Evolutionary conservation across 2,329 filamentous ascomycete species (phyloP), one percentile per base, ranked within the genome.

Genomic region (Exophiala sp.): DNA sequence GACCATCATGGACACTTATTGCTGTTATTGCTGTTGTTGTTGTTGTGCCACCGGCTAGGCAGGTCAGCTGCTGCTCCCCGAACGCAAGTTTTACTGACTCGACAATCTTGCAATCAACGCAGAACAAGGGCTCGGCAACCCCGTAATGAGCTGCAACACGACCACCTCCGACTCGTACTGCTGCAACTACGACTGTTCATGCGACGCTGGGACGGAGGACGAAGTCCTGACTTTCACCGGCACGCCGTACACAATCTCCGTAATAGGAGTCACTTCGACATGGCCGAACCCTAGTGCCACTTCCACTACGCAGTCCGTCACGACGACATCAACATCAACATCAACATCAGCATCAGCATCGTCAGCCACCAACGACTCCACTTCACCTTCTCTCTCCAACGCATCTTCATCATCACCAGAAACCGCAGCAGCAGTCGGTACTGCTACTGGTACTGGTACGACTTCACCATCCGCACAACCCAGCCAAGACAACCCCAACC

Each of bases 101-200:
- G 24, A 27, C 24, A 27, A 6, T 5, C 10, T 27, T 27, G 24
- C 24, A 5, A 10, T 10, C 24, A 53, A 9, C 42, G n/a, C n/a
- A 35, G 32, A 58, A 8, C 18, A 45, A 4, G 37, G 23, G 18
- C 24, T 47, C 16, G 43, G 43, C 18, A 59, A 64, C 43, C 54
- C 53, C 9, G 29, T 60, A 0, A 43, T 10, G 1, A 55, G 57
- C 34, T 61, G 61, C 7, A 60, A 60, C 32, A 62, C 59, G 18
- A 53, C 61, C 10, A 38, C 45, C 0, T 32, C 44, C 18, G 56
- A 57, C 13, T 10, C 58, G 37, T 67, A 60, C 22, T 63, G 57
- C 38, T 66, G 65, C 50, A 56, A 64, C 41, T 57, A 62, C 41
- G 2, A 41, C 10, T 50, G 47, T 22, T 44, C 40, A 5, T 50